Percentiles rank a stretch among this genome's conserved stretches.
These are phyloP conservation scores for Malassezia pachydermatis DNA, from an alignment of 1,284 basidiomycete species.

Conservation along the genomic window DNA sequence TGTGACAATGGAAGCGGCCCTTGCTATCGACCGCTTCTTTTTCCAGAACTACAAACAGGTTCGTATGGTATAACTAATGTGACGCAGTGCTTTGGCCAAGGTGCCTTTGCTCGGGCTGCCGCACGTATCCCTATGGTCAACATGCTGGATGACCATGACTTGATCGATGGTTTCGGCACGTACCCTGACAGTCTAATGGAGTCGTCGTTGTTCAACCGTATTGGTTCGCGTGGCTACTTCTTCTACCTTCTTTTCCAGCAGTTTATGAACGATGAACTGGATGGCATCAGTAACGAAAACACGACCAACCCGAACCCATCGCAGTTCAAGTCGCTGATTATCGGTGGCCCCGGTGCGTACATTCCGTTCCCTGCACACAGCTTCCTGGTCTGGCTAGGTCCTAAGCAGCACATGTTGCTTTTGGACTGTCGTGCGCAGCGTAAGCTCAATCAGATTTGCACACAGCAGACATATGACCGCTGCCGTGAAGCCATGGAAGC, in stretches of 20 bases:
- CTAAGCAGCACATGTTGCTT: constrained; percentile 41
- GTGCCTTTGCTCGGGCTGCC: constrained; percentile 84
- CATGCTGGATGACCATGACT: constrained; percentile 57
- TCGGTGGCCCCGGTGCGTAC: constrained; percentile 35
- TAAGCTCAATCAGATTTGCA: constrained; percentile 41
- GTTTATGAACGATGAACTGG: constrained; percentile 37
- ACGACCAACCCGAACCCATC: constrained; percentile 21
- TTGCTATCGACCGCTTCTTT: constrained; percentile 68
- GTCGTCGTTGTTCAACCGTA: constrained; percentile 37
- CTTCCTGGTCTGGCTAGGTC: constrained; percentile 40
- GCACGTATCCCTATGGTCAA: constrained; percentile 66
- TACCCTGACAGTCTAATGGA: constrained; percentile 49
- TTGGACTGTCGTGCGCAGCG: constrained; percentile 45
- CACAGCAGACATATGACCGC: constrained; percentile 31
- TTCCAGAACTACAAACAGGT: constrained; percentile 62
- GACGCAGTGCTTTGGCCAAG: constrained; percentile 60
- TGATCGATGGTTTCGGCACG: constrained; percentile 86
- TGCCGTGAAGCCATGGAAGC: constrained; percentile 29
- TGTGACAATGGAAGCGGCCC: constrained; percentile 63
- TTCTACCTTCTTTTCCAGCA: constrained; percentile 47
- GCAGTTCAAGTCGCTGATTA: constrained; percentile 26
- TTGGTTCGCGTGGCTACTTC: constrained; percentile 37
- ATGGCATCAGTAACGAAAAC: constrained; percentile 24
- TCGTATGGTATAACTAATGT: constrained; percentile 54
- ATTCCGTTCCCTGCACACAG: constrained; percentile 40